phyloP scores from a whole-genome alignment of 2,329 filamentous ascomycete genomes.

The Cladophialophora psammophila region DNA sequence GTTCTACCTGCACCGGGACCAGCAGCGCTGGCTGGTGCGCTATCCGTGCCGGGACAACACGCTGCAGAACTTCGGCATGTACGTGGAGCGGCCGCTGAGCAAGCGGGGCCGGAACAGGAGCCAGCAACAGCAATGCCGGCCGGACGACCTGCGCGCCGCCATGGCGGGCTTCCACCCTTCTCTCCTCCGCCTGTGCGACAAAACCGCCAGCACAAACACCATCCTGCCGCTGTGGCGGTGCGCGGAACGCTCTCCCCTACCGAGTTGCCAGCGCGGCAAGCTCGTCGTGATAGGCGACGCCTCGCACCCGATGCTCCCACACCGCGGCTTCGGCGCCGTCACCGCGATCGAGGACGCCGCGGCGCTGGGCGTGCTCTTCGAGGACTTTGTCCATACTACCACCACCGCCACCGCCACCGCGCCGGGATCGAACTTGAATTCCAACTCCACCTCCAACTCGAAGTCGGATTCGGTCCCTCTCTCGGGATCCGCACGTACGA shows the following conservation, averaged over 20 bases:
- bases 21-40: constrained; percentile 12
- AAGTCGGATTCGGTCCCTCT: neutral
- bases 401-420: too few relatives aligned
- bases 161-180: constrained; percentile 5
- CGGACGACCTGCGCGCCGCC: constrained; percentile 3
- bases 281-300: constrained; percentile 16
- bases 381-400: neutral
- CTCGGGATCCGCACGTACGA: too few relatives aligned
- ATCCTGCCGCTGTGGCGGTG: constrained; percentile 14
- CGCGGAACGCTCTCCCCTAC: constrained; percentile 1
- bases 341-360: constrained; percentile 17
- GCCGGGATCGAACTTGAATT: too few relatives aligned
- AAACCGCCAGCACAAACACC: neutral
- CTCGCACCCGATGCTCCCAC: constrained; percentile 10
- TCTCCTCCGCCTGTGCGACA: neutral
- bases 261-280: constrained; percentile 5
- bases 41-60: constrained; percentile 15
- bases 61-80: constrained; percentile 19
- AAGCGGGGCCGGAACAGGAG: neutral
- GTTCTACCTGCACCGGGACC: constrained; percentile 9
- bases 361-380: constrained; percentile 2
- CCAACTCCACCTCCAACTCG: too few relatives aligned
- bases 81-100: neutral
- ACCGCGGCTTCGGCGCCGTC: constrained; percentile 15
- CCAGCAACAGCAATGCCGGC: neutral